Evolutionary conservation across 148 eudicot species (phyloP).

Genomic region (Dianthus caryophyllus): DNA sequence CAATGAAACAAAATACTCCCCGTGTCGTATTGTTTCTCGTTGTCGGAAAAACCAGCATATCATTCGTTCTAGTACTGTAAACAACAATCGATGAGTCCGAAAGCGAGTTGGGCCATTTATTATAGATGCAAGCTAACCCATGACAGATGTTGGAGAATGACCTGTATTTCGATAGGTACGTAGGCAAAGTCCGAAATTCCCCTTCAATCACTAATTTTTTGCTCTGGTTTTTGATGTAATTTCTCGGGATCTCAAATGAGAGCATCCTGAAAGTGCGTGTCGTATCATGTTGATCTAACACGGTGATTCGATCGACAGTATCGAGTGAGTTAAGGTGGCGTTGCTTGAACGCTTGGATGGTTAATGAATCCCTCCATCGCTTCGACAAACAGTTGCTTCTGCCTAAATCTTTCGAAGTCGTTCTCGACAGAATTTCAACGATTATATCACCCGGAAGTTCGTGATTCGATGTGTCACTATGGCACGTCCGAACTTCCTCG

Average conservation of each 20-base stretch:
- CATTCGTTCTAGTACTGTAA: neutral
- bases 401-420: neutral
- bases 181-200: neutral
- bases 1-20: neutral
- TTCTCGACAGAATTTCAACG: neutral
- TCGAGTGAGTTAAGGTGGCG: neutral
- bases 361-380: neutral
- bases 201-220: neutral
- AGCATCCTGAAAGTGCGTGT: neutral
- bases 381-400: neutral
- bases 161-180: neutral
- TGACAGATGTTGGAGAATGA: neutral
- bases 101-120: neutral
- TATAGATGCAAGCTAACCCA: neutral
- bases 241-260: neutral
- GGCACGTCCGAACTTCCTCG: too few relatives aligned
- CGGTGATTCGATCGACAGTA: neutral
- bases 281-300: too few relatives aligned
- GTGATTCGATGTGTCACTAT: too few relatives aligned
- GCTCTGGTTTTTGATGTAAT: too few relatives aligned
- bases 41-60: neutral
- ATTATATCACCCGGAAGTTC: neutral
- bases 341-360: neutral
- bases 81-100: neutral
- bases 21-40: neutral